A percentile compares a stretch with the other conserved stretches of the same genome.
These are phyloP conservation scores for Rachicladosporium sp. DNA, from an alignment of 2,329 filamentous ascomycete genomes.

Conservation along the genomic window DNA sequence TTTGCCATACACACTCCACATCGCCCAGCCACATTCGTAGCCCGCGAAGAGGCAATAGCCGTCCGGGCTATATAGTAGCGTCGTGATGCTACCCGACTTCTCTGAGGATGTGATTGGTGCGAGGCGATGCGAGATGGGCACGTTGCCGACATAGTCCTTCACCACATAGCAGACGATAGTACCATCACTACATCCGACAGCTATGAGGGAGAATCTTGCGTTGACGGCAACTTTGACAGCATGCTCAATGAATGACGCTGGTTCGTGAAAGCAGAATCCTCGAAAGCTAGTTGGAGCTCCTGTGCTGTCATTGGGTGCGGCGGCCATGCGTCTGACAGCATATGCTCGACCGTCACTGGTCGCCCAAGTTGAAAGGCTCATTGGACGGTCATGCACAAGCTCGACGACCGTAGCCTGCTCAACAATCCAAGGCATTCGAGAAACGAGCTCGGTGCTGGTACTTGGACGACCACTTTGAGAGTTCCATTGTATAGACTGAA, in stretches of 20 bases:
- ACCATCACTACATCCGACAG: slow-evolving; percentile 70
- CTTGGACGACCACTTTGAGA: slow-evolving; percentile 71
- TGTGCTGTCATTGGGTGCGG: slow-evolving; percentile 29
- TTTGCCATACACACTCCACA: slow-evolving; percentile 96
- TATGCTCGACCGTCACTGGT: slow-evolving; percentile 79
- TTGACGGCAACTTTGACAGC: slow-evolving; percentile 76
- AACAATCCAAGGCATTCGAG: slow-evolving; percentile 72
- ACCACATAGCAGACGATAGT: slow-evolving; percentile 81
- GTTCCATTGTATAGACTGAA: slow-evolving; percentile 93
- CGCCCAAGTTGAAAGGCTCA: slow-evolving; percentile 91
- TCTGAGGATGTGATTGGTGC: slow-evolving; percentile 53
- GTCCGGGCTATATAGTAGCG: slow-evolving; percentile 79
- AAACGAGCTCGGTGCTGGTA: slow-evolving; percentile 81
- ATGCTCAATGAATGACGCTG: slow-evolving; percentile 44
- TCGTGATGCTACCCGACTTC: slow-evolving; percentile 59
- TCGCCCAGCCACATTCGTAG: slow-evolving; percentile 85
- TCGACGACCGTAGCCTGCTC: slow-evolving; percentile 65
- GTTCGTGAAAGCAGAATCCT: slow-evolving; percentile 80
- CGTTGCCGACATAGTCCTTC: slow-evolving; percentile 85
- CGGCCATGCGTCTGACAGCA: slow-evolving; percentile 63
- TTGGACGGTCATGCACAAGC: slow-evolving; percentile 89
- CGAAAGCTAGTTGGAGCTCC: slow-evolving; percentile 54
- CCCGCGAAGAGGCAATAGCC: slow-evolving; percentile 93
- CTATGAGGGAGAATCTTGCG: slow-evolving; percentile 85
- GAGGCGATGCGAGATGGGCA: slow-evolving; percentile 73